Conservation (phyloP, 176 grass and related monocot species). For the Oryza rufipogon region DNA sequence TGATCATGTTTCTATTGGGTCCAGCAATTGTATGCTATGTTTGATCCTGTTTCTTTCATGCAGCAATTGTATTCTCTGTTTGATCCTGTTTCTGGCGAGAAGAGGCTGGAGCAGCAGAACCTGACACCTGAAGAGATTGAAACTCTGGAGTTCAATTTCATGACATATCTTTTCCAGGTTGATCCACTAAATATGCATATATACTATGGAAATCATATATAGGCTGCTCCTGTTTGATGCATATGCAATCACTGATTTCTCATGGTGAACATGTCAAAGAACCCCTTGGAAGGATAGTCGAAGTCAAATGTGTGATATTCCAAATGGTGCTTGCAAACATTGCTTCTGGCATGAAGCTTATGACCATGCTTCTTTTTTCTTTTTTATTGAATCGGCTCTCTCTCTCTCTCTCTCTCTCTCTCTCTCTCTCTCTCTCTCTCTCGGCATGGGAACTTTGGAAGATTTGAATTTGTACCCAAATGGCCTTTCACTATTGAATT, state of each 20-base stretch:
- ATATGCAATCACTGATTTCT: neutral
- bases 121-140: slow-evolving; percentile 61
- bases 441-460: neutral
- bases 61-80: slow-evolving; percentile 86
- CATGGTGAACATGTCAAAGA: neutral
- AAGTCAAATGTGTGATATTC: no score
- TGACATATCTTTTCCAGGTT: slow-evolving; percentile 88
- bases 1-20: slow-evolving; percentile 40
- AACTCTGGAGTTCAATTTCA: slow-evolving; percentile 74
- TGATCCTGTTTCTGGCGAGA: slow-evolving; percentile 72
- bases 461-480: neutral
- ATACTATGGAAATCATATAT: neutral
- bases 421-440: no score
- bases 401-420: no score
- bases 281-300: neutral
- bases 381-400: neutral
- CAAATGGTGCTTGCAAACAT: no score
- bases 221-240: neutral
- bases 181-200: neutral
- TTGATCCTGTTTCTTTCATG: slow-evolving; percentile 62
- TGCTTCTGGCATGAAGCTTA: neutral
- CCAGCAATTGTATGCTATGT: slow-evolving; percentile 73
- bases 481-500: neutral
- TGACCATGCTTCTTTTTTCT: neutral
- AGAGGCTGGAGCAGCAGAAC: slow-evolving; percentile 76